Base-by-base conservation (phyloP, 2,329 filamentous ascomycete species). In the Rhynchosporium agropyri region DNA sequence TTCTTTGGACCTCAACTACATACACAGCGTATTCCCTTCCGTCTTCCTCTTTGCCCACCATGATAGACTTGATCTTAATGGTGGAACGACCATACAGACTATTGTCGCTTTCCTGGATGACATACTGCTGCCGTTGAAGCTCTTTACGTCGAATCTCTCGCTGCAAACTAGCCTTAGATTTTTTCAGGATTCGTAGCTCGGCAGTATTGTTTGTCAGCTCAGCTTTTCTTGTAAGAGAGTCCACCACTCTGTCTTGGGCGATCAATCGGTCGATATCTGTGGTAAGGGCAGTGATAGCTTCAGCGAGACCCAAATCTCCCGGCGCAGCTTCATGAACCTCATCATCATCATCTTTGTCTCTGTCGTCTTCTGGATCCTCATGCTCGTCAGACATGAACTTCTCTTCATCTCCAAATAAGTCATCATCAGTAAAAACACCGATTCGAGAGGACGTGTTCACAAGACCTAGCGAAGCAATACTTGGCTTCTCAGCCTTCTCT, bases 121-220 rank as follows among this genome's bases (percentile, higher is more conserved):
- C 91, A 71, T 99, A 99, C 74, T 99, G 96, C 76, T 97, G 95
- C 58, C 93, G 85, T 75, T 99, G 95, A 72, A 99, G 84, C 76
- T 98, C 94, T 74, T 98, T 99, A 40, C 93, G 87, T 62, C 92
- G 86, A 60, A 98, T 92, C 76, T 99, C 95, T 68, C 95, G 84
- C 72, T 96, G 90, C 62, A 99, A 79, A 76, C 95, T 99, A 38
- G 92, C 89, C 75, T 95, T 97, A 0, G 92, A 97, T 76, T 99
- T 99, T 60, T 89, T 87, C 57, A 99, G 77, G 65, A 99, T 98
- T 40, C 95, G 85, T 58, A 99, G 76, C 75, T 99, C 95, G 1
- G 94, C 92, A 13, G 89, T 92, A 73, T 99, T 99, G 75, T 99
- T 99, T 1, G 95, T 99, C 58, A 99, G 80, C 75, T 99, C 95